Evolutionary conservation across 148 eudicot genomes (phyloP), one percentile per base, ranked within the genome.

Genomic region (Selenicereus undatus): DNA sequence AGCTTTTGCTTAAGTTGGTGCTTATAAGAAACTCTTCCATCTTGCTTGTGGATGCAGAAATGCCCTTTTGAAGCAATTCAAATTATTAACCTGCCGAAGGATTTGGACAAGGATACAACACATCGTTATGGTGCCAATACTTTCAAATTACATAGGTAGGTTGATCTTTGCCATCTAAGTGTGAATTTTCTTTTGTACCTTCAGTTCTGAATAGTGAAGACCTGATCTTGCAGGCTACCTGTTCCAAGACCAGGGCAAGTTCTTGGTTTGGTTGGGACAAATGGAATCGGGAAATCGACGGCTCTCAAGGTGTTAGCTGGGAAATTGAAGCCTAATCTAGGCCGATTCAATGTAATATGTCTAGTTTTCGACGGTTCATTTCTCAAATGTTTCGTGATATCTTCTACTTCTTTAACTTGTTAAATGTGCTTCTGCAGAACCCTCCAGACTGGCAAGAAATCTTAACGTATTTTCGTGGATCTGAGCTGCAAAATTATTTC

Each of bases 221-320:
- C 43, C 50, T 74, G 71, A 73, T 42, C 75, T 79, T 72, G 21
- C 90, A 97, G 99, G 91, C 85, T 97, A 78, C 98, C 99, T 8
- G 93, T 94, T 54, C 99, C 98, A 35, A 94, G 99, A 86, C 99
- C 99, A 8, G 98, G 99, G 20, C 99, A 97, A 82, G 99, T 97
- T 89, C 98, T 94, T 85, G 99, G 99, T 43, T 90, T 97, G 89
- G 99, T 97, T 81, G 99, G 99, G 83, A 94, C 99, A 70, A 97
- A 97, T 89, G 99, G 99, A 29, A 97, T 97, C 86, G 99, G 99
- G 77, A 97, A 97, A 82, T 93, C 97, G 54, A 96, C 99, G 80
- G 97, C 98, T 29, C 97, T 96, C 32, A 93, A 96, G 90, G 99
- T 97, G 71, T 87, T 97, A 91, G 98, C 99, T 80, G 98, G 99